Base-by-base conservation (phyloP, 768 basidiomycete species). In the Amanita phalloides region DNA sequence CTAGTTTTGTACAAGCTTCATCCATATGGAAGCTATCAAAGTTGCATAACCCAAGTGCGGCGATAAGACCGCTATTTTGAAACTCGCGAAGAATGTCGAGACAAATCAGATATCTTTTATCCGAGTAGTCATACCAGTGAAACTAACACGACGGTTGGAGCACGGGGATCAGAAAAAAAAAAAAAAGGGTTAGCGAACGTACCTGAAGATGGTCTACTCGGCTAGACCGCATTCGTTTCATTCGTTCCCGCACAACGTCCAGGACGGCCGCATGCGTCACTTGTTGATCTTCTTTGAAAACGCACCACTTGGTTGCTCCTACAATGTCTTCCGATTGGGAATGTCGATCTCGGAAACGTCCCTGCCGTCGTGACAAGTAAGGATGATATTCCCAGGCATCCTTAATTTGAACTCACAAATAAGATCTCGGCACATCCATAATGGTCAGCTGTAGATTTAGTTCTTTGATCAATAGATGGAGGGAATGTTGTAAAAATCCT, bases 231-330 rank as follows among this genome's bases (percentile, higher is more conserved):
- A 85, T 87, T 35, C 85, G 81, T 23, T 73, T 71, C 67, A 85
- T 74, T 46, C 88, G 79, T 58, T 90, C 86, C 54, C 74, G 72
- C 11, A 90, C 73, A 8, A 77, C 83, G 7, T 73, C 74, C 57
- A 81, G 72, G 45, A 89, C 85, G 48, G 74, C 64, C 28, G 71
- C 64, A 6, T 76, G 77, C 3, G 84, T 74, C 1, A 77, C 70
- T 11, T 65, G 65, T 28, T 52, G 25, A 13, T 71, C 68, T 26
- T 68, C 66, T 53, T 76, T 72, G 69, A 90, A 90, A 11, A 88
- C 77, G 63, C 88, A 90, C 87, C 86, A 92, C 62, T 92, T 92
- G 2, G 90, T 92, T 1, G 84, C 86, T 39, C 86, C 84, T 23
- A 90, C 55, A 8, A 86, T 73, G 3, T 65, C 58, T 35, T 68